Base-by-base conservation (phyloP, 1,139 yeast genomes). In the Diutina ranongensis region DNA sequence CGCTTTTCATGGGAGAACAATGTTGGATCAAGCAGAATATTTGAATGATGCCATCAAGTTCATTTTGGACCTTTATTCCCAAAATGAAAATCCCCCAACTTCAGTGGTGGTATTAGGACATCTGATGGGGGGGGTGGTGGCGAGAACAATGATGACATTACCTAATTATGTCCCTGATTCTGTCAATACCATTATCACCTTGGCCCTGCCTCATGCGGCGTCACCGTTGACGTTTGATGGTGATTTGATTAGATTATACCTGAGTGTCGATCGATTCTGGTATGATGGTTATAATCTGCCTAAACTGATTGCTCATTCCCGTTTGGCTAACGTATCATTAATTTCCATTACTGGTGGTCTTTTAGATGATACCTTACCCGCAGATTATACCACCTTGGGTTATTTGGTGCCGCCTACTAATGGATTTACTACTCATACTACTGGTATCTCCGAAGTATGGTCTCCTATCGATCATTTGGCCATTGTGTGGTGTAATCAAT, bases 161-260 rank as follows among this genome's bases (percentile, higher is more conserved):
- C 86, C 89, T 1, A 88, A 87, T 56, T 89, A 87, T 58, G 56
- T 68, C 1, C 75, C 75, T 1, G 76, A 72, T 16, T 82, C 95
- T 1, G 76, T 94, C 16, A 87, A 87, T 55, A 83, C 97, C 0
- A 84, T 92, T 15, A 54, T 92, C 19, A 89, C 98, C 0, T 65
- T 94, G 46, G 84, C 97, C 0, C 79, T 97, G 0, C 99, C 99
- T 0, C 98, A 94, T 60, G 78, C 89, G 0, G 82, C 87, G 1
- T 84, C 97, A 0, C 97, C 99, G 0, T 77, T 92, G n/a, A 87
- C 97, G 0, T 89, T 89, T 62, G 99, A 92, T 64, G 83, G 95
- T 19, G 97, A 88, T 52, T 69, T 92, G 27, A 65, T 87, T 50
- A 76, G 74, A 49, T 76, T 88, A 0, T 92, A 88, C 58, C 75